A percentile compares a stretch with the other conserved stretches of the same genome.
These are phyloP conservation scores for Apiospora arundinis DNA, from an alignment of 2,329 filamentous ascomycete genomes.

Conservation along the genomic window DNA sequence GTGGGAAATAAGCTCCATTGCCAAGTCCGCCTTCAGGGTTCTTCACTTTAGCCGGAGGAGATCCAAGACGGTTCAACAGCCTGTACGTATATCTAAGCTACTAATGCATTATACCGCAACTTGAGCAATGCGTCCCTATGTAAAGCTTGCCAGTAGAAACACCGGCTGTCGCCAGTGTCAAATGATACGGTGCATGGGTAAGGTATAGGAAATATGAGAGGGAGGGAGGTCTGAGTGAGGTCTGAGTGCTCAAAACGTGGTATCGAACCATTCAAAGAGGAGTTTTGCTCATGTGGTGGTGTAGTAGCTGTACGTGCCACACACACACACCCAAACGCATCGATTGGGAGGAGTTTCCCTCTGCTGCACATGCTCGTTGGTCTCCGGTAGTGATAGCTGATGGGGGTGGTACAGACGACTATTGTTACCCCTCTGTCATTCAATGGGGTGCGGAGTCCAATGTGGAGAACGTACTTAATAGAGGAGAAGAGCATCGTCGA, in stretches of 20 bases:
- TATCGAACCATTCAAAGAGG: not conserved
- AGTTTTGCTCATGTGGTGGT: not conserved
- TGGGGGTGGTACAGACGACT: no score
- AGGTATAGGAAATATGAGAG: not conserved
- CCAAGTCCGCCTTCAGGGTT: not conserved
- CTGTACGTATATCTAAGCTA: not conserved
- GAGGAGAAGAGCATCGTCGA: not conserved
- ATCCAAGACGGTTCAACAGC: not conserved
- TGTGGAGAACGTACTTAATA: not conserved
- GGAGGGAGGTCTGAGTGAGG: not conserved
- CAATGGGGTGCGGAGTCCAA: not conserved
- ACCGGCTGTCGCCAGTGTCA: not conserved
- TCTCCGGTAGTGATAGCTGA: not conserved
- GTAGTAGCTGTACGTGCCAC: not conserved
- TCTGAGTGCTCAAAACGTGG: constrained; percentile 7
- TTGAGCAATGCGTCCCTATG: not conserved
- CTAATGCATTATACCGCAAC: not conserved
- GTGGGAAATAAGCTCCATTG: constrained; percentile 17
- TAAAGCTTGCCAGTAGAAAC: not conserved
- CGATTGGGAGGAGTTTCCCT: no score
- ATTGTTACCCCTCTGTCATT: not conserved
- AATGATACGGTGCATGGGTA: not conserved
- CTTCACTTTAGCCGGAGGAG: constrained; percentile 11
- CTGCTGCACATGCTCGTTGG: no score
- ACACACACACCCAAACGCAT: not conserved